These are phyloP conservation scores for Cairneyella variabilis DNA, from an alignment of 495 filamentous ascomycete species.

Conservation along the genomic window DNA sequence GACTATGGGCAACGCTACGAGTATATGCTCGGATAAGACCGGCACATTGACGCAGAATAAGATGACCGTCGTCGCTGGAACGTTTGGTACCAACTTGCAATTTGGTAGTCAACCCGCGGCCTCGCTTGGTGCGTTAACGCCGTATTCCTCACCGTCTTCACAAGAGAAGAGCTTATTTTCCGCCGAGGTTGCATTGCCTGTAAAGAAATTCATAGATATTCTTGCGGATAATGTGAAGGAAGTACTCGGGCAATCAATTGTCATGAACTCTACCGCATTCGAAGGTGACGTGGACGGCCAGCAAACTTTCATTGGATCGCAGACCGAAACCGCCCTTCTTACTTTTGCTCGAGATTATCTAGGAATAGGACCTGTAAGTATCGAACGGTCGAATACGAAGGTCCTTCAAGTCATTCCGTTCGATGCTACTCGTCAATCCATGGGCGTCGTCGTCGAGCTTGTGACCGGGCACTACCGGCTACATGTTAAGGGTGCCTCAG, in stretches of 20 bases:
- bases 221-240: slow-evolving; percentile 58
- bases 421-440: slow-evolving; percentile 78
- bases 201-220: too few species aligned
- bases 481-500: slow-evolving; percentile 78
- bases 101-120: too few species aligned
- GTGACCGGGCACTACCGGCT: slow-evolving; percentile 60
- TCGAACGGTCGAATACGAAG: slow-evolving; percentile 63
- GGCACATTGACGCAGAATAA: slow-evolving; percentile 89
- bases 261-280: slow-evolving; percentile 82
- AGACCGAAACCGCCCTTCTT: slow-evolving; percentile 80
- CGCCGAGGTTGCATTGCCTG: too few species aligned
- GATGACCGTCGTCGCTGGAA: slow-evolving; percentile 80
- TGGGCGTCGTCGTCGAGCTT: slow-evolving; percentile 68
- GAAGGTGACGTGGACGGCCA: slow-evolving; percentile 71
- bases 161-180: too few species aligned
- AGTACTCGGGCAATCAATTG: slow-evolving; percentile 66
- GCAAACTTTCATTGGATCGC: slow-evolving; percentile 72
- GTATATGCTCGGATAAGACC: slow-evolving; percentile 93
- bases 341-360: slow-evolving; percentile 67
- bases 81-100: slow-evolving; percentile 57
- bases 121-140: too few species aligned
- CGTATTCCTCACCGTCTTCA: too few species aligned
- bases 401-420: slow-evolving; percentile 74
- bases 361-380: slow-evolving; percentile 62
- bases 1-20: slow-evolving; percentile 94